phyloP scores from a whole-genome alignment of 768 basidiomycete species.

The Gloeostereum incarnatum region DNA sequence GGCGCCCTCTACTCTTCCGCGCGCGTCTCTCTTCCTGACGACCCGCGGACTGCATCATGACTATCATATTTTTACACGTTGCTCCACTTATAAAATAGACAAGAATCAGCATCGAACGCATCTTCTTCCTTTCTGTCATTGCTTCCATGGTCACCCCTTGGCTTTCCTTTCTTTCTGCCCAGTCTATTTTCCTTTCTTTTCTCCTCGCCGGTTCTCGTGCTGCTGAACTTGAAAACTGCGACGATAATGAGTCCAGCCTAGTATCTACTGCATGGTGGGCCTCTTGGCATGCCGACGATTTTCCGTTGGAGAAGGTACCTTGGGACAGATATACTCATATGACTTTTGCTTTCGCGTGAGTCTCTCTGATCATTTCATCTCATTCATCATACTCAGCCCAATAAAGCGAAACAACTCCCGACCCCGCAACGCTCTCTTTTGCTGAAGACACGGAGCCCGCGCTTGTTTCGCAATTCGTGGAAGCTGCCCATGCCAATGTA shows the following conservation, averaged over 20 bases:
- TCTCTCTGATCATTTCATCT: slow-evolving; percentile 8
- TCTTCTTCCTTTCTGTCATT: background rate
- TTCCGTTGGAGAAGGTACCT: slow-evolving; percentile 42
- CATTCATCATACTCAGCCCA: background rate
- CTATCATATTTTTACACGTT: no score
- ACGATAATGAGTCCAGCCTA: no score
- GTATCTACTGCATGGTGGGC: slow-evolving; percentile 59
- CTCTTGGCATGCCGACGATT: slow-evolving; percentile 49
- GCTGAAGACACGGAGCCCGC: slow-evolving; percentile 32
- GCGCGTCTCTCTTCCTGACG: no score
- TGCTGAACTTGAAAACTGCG: background rate
- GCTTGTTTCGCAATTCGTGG: slow-evolving; percentile 49
- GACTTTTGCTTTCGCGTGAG: slow-evolving; percentile 66
- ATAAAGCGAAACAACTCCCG: slow-evolving; percentile 26
- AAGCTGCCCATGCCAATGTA: slow-evolving; percentile 32
- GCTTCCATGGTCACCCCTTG: background rate
- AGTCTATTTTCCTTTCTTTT: slow-evolving; percentile 2
- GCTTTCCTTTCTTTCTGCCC: background rate
- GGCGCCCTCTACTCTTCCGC: no score
- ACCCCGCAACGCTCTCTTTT: slow-evolving; percentile 26
- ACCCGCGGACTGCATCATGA: no score
- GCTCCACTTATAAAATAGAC: no score
- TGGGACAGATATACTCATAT: slow-evolving; percentile 64
- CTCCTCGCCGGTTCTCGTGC: background rate
- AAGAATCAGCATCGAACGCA: no score